A percentile compares a stretch with the other conserved stretches of the same genome.
phyloP scores from a whole-genome alignment of 2,329 filamentous ascomycete species.

The Alternaria brassicicola region DNA sequence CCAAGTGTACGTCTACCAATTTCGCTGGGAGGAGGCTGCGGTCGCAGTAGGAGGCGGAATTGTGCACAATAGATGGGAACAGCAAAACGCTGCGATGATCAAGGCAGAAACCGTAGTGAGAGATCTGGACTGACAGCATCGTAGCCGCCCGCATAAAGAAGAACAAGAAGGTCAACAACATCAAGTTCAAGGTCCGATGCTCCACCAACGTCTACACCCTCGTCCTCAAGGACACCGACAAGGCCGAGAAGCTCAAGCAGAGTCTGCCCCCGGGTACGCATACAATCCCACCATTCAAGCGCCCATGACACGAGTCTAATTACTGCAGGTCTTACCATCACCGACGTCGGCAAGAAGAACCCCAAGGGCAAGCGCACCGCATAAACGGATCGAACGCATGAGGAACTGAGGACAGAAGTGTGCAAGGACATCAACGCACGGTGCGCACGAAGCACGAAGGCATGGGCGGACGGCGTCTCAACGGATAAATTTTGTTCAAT shows the following conservation, averaged over 20 bases:
- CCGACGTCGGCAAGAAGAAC: slow-evolving; percentile 69
- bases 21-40: neutral
- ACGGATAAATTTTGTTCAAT: slow-evolving; percentile 42
- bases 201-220: slow-evolving; percentile 95
- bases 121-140: slow-evolving; percentile 9
- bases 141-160: slow-evolving; percentile 71
- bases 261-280: slow-evolving; percentile 91
- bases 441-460: slow-evolving; percentile 28
- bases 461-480: slow-evolving; percentile 40
- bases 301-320: slow-evolving; percentile 13
- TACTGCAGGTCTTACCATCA: slow-evolving; percentile 61
- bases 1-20: slow-evolving; percentile 79
- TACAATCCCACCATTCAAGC: neutral
- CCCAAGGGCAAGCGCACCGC: slow-evolving; percentile 57
- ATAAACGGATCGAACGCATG: slow-evolving; percentile 29
- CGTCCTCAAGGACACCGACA: slow-evolving; percentile 96
- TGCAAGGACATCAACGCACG: slow-evolving; percentile 14
- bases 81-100: neutral
- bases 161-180: slow-evolving; percentile 85
- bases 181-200: slow-evolving; percentile 99
- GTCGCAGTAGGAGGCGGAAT: slow-evolving; percentile 9
- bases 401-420: slow-evolving; percentile 15
- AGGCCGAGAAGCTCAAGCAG: slow-evolving; percentile 99
- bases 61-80: slow-evolving; percentile 5
- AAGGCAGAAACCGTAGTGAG: neutral